phyloP scores from a whole-genome alignment of 306 rosid genomes.

The Datisca glomerata region DNA sequence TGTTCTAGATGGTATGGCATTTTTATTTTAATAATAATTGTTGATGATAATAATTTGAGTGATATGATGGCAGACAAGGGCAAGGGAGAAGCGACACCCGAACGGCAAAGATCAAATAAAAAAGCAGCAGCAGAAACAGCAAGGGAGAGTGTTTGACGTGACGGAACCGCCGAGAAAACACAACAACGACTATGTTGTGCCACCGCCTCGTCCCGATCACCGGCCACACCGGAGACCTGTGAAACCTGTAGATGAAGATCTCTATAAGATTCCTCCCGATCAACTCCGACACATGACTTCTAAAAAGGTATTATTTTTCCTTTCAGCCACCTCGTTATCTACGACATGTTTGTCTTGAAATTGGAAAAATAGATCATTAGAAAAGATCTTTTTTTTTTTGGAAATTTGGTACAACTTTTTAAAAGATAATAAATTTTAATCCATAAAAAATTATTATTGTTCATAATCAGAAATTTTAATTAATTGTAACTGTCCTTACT shows the following conservation, averaged over 20 bases:
- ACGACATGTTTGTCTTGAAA: too few relatives aligned
- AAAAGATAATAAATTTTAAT: neutral
- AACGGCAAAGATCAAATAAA: neutral
- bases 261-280: slow-evolving; percentile 80
- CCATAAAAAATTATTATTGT: neutral
- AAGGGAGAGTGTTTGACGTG: slow-evolving; percentile 48
- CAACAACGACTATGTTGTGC: slow-evolving; percentile 17
- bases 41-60: too few relatives aligned
- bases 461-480: too few relatives aligned
- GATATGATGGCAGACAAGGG: slow-evolving; percentile 30
- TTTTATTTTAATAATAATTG: too few relatives aligned
- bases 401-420: neutral
- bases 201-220: slow-evolving; percentile 13
- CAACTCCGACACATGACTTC: slow-evolving; percentile 35
- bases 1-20: too few relatives aligned
- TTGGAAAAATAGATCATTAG: neutral
- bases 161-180: slow-evolving; percentile 32
- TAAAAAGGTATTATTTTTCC: slow-evolving; percentile 63
- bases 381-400: neutral
- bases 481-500: too few relatives aligned
- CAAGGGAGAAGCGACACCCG: slow-evolving; percentile 30
- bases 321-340: too few relatives aligned
- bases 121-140: slow-evolving; percentile 30
- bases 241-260: slow-evolving; percentile 82
- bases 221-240: slow-evolving; percentile 19